Conservation (phyloP, 2,329 filamentous ascomycete species). For the Phialophora tarda region DNA sequence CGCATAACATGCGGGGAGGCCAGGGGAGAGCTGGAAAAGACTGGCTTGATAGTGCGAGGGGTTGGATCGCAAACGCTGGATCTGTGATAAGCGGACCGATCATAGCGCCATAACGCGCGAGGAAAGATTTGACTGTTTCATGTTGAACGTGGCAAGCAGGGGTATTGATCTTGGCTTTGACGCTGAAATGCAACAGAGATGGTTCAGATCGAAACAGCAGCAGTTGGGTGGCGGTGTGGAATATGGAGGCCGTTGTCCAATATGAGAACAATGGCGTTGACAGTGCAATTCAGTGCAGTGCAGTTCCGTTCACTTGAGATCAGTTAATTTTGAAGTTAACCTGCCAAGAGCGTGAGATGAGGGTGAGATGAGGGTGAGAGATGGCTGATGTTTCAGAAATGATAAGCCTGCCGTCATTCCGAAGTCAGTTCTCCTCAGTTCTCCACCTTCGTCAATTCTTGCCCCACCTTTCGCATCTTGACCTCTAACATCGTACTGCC, state of each 20-base stretch:
- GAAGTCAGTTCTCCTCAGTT: background rate
- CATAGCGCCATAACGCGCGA: conserved; percentile 11
- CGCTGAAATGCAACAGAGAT: background rate
- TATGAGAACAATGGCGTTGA: background rate
- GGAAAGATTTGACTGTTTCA: conserved; percentile 23
- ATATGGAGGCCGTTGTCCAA: background rate
- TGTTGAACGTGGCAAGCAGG: conserved; percentile 26
- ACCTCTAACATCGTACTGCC: too few relatives aligned
- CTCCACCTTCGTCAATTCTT: background rate
- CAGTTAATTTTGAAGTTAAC: background rate
- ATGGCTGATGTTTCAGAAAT: background rate
- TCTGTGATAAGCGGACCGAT: conserved; percentile 22
- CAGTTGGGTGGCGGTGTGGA: background rate
- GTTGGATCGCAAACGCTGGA: conserved; percentile 29
- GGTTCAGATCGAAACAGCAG: background rate
- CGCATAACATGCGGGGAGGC: background rate
- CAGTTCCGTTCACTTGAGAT: background rate
- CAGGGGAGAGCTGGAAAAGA: background rate
- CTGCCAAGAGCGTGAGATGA: background rate
- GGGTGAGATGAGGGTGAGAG: background rate
- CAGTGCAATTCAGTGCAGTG: background rate
- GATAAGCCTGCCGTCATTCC: background rate
- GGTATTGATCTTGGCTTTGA: conserved; percentile 1
- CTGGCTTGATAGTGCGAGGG: conserved; percentile 3
- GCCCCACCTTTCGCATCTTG: too few relatives aligned